Conservation (phyloP, 2,329 filamentous ascomycete species). For the Cordyceps tenuipes region DNA sequence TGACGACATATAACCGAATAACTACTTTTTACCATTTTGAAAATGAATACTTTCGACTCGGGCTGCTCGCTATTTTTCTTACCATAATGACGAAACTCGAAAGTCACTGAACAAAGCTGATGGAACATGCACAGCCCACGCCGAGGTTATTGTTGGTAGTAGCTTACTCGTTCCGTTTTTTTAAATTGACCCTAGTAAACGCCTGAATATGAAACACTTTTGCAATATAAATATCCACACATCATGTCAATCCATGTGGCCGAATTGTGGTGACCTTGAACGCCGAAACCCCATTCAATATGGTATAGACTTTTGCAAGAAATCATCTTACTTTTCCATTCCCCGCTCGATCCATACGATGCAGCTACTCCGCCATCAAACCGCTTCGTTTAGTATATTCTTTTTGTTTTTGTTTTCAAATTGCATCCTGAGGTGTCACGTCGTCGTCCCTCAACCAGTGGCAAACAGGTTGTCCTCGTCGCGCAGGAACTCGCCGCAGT, state of each 20-base stretch:
- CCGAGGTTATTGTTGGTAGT: background rate
- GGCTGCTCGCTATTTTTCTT: background rate
- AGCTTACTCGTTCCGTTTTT: background rate
- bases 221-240: constrained; percentile 1
- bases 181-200: constrained; percentile 1
- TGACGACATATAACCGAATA: background rate
- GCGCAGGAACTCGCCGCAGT: constrained; percentile 89
- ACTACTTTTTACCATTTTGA: background rate
- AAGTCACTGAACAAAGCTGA: background rate
- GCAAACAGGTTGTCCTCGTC: constrained; percentile 65
- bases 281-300: constrained; percentile 7
- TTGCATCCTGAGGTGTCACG: background rate
- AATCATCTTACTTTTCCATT: background rate
- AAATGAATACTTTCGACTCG: background rate
- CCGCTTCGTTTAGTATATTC: no score
- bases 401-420: background rate
- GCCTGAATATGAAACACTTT: constrained; percentile 5
- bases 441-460: constrained; percentile 30
- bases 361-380: no score
- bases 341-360: background rate
- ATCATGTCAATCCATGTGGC: constrained; percentile 5
- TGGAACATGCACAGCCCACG: background rate
- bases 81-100: background rate
- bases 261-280: constrained; percentile 5
- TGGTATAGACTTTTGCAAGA: constrained; percentile 1